Evolutionary conservation across 1,284 basidiomycete species (phyloP), one percentile per base, ranked within the genome.

Genomic region (Coniferiporia weirii): DNA sequence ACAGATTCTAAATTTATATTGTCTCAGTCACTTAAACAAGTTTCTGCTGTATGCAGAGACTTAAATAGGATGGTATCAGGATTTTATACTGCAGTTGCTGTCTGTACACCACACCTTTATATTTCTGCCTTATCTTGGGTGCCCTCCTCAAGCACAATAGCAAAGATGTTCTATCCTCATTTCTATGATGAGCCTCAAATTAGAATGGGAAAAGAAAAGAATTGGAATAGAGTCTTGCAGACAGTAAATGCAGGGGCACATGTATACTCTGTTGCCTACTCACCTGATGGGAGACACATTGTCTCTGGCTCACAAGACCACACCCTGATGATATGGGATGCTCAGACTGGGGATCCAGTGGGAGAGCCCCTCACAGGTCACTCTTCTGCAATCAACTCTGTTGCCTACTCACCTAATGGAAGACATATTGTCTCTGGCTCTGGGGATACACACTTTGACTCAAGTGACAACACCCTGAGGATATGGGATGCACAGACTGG

Each of bases 391-490:
- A n/a, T 43, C 13, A 4, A 5, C 1, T 44, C 19, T 13, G 17
- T 54, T 27, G 53, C 22, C 13, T 54, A 12, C 40, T 54, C 53
- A 10, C 38, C 38, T 19, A 38, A 54, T 54, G 40, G 40, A 1
- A 45, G 5, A 2, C 36, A 46, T 4, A 87, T 95, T 64, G 79
- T 96, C 62, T 92, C 90, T 0, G 94, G 94, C 12, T n/a, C n/a
- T n/a, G n/a, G n/a, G n/a, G n/a, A n/a, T n/a, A n/a, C n/a, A n/a
- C n/a, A n/a, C n/a, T n/a, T n/a, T n/a, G n/a, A n/a, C n/a, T 92
- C 91, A 20, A 79, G 91, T 43, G 92, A 94, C 69, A 76, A 80
- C 46, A 84, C 85, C 7, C 87, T 92, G 71, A 89, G 87, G 69
- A 81, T 90, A 17, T 93, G 91, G 91, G 82, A 81, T 62, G 69